Conservation (phyloP, 2,329 filamentous ascomycete species). For the Aspergillus quadrilineatus region DNA sequence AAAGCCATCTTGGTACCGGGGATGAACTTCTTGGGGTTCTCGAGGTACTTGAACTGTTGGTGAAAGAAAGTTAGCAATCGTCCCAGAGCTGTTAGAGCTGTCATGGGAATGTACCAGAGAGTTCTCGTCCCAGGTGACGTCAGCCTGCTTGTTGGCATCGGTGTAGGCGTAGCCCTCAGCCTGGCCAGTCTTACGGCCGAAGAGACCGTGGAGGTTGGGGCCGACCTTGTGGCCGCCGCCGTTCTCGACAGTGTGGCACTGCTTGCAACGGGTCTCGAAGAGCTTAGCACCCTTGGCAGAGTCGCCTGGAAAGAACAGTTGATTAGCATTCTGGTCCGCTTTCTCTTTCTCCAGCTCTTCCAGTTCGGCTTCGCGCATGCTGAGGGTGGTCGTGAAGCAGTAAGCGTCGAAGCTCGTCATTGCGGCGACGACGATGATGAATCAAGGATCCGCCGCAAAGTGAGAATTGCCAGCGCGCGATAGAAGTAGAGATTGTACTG, state of each 20-base stretch:
- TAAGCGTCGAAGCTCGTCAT: conserved; percentile 30
- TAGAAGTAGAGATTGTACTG: neutral
- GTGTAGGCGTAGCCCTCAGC: conserved; percentile 95
- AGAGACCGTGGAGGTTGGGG: conserved; percentile 94
- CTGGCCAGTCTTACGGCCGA: conserved; percentile 90
- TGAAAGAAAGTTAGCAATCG: conserved; percentile 15
- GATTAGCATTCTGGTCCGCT: conserved; percentile 29
- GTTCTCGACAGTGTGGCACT: conserved; percentile 95
- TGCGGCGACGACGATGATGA: neutral
- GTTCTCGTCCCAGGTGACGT: conserved; percentile 80
- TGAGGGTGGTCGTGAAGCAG: conserved; percentile 23
- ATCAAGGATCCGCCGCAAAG: neutral
- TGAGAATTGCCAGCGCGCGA: neutral
- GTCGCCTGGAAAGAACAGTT: conserved; percentile 63
- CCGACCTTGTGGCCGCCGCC: conserved; percentile 97
- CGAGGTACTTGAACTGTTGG: conserved; percentile 86
- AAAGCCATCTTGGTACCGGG: conserved; percentile 99
- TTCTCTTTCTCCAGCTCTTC: conserved; percentile 18
- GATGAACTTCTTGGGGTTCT: conserved; percentile 99
- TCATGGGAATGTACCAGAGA: conserved; percentile 66
- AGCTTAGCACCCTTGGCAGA: conserved; percentile 95
- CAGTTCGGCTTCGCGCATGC: conserved; percentile 27
- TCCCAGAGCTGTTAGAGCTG: neutral
- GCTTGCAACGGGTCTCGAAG: conserved; percentile 98
- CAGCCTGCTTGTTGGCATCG: conserved; percentile 99